phyloP scores from a whole-genome alignment of 345 rosid species.

The Citrus mangshanensis region DNA sequence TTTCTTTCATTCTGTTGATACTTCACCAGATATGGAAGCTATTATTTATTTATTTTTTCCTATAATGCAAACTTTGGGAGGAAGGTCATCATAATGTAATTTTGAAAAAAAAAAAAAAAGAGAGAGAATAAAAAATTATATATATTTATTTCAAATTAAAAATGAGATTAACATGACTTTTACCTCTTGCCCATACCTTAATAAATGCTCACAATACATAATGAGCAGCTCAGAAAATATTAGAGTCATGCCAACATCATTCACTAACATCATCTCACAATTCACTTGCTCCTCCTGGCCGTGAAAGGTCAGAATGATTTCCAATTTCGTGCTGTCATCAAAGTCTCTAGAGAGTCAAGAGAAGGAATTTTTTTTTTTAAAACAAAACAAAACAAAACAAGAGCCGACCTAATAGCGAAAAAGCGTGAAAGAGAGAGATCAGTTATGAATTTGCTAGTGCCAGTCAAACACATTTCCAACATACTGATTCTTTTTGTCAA shows the following conservation, averaged over 20 bases:
- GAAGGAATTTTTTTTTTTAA: too few species aligned
- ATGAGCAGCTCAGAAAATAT: not conserved
- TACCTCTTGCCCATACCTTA: not conserved
- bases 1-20: not conserved
- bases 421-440: not conserved
- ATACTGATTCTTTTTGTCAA: not conserved
- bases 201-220: not conserved
- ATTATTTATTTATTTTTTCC: too few species aligned
- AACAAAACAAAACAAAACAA: not conserved
- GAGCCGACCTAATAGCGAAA: not conserved
- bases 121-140: not conserved
- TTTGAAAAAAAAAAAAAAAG: too few species aligned
- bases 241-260: not conserved
- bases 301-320: not conserved
- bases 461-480: not conserved
- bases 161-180: not conserved
- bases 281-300: not conserved
- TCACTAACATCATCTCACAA: not conserved
- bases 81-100: not conserved
- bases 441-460: not conserved
- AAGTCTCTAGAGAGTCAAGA: not conserved
- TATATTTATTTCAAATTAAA: not conserved
- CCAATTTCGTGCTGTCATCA: not conserved
- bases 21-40: not conserved
- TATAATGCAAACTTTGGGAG: not conserved